Conservation (phyloP, 345 rosid genomes). For the Mallotus nudiflorus region DNA sequence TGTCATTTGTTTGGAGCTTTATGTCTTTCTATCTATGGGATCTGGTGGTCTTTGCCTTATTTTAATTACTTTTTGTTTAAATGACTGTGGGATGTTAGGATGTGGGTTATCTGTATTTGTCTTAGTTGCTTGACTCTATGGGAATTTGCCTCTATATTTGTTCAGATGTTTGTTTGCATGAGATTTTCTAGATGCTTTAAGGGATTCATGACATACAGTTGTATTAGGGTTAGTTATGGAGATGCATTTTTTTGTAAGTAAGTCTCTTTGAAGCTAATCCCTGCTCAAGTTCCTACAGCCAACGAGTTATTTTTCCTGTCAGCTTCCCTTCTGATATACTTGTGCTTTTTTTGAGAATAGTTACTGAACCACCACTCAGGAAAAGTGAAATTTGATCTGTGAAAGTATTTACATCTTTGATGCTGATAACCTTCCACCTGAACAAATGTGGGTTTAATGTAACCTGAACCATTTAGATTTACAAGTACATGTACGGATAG, state of each 20-base stretch:
- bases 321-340: too few species aligned
- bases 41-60: not conserved
- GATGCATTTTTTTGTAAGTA: not conserved
- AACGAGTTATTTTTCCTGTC: too few species aligned
- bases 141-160: not conserved
- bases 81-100: not conserved
- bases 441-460: too few species aligned
- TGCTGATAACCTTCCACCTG: too few species aligned
- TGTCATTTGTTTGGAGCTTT: not conserved
- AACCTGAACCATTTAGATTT: not conserved
- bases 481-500: too few species aligned
- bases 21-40: slow-evolving; percentile 6
- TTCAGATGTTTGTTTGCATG: not conserved
- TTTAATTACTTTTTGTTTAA: not conserved
- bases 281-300: too few species aligned
- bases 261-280: not conserved
- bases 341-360: too few species aligned
- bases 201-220: not conserved
- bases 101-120: not conserved
- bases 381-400: too few species aligned
- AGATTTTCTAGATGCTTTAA: not conserved
- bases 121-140: not conserved
- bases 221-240: not conserved
- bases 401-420: too few species aligned
- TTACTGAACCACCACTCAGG: too few species aligned